Percentiles rank a stretch among this genome's conserved stretches.
Conservation (phyloP, 371 early-diverging fungal genomes). For the Mortierella sp. region DNA sequence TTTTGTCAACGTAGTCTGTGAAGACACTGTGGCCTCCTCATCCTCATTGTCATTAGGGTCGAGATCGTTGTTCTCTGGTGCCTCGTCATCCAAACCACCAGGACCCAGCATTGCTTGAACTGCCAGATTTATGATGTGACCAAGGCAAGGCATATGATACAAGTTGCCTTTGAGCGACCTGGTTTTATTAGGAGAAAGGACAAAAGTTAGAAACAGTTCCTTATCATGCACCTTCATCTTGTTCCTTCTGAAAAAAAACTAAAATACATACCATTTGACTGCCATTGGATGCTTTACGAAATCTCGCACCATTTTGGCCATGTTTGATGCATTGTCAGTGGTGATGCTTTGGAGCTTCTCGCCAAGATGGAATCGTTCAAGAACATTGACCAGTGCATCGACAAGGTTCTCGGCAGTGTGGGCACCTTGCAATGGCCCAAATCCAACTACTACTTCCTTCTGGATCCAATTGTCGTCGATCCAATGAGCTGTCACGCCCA, state of each 20-base stretch:
- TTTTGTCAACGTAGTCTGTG: slow-evolving; percentile 5
- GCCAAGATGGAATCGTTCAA: slow-evolving; percentile 22
- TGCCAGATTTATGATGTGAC: slow-evolving; percentile 45
- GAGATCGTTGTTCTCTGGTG: background rate
- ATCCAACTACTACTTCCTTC: slow-evolving; percentile 31
- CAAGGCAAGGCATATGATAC: slow-evolving; percentile 37
- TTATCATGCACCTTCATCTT: too few relatives aligned
- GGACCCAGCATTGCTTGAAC: slow-evolving; percentile 37
- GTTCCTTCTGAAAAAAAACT: too few relatives aligned
- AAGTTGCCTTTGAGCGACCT: background rate
- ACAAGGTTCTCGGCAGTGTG: slow-evolving; percentile 32
- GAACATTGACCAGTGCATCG: slow-evolving; percentile 20
- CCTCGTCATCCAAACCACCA: slow-evolving; percentile 2
- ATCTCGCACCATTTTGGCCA: slow-evolving; percentile 28
- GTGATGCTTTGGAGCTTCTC: slow-evolving; percentile 37
- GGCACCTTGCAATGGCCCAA: slow-evolving; percentile 25
- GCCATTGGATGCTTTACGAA: slow-evolving; percentile 9
- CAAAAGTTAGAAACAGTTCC: background rate
- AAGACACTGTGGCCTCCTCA: background rate
- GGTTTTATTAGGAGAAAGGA: background rate
- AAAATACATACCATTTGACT: slow-evolving; percentile 18
- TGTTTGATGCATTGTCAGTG: slow-evolving; percentile 44
- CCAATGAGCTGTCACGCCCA: slow-evolving; percentile 48
- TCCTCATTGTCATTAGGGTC: background rate
- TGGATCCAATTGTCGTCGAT: slow-evolving; percentile 28